Base-by-base conservation (phyloP, 1,284 basidiomycete species). In the Sanghuangporus baumii region DNA sequence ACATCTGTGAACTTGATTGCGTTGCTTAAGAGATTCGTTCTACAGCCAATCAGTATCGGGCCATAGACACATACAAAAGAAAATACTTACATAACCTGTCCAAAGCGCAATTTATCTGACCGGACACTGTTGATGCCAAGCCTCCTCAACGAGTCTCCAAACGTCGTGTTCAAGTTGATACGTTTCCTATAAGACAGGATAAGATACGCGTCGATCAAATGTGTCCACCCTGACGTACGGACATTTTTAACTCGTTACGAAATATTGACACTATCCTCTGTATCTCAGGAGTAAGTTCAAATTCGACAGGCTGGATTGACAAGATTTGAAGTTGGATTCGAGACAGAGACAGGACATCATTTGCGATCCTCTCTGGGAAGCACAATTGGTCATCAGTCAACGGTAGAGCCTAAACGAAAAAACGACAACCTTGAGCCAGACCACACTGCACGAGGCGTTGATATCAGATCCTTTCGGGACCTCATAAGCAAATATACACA, bases 321-420 rank as follows among this genome's bases (percentile, higher is more conserved):
- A 68, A 57, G 62, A 71, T 65, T 52, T 71, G 65, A 20, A 78
- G 71, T 64, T 77, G 76, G 50, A 79, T 74, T 38, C 75, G 68
- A 8, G 75, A 76, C 12, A 79, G 66, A 7, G 76, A 76, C 16
- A 78, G 69, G 6, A 78, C 74, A 61, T 79, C 77, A 60, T 78
- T 76, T 41, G 73, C 73, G 55, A 78, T 77, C 40, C 75, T 69
- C 64, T 76, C 75, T 51, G 14, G 12, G 26, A 34, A n/a, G 41
- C 12, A 43, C 11, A n/a, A 14, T 3, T 31, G 43, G 43, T n/a
- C 16, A n/a, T n/a, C 12, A 7, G 16, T 46, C 43, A 46, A 18
- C 20, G 43, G 7, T 16, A 46, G 20, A 23, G 23, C 18, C 31
- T 23, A 3, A 16, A 38, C 12, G 16, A 18, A n/a, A 7, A 46